Evolutionary conservation across 306 rosid genomes (phyloP).

Genomic region (Ceratonia siliqua): DNA sequence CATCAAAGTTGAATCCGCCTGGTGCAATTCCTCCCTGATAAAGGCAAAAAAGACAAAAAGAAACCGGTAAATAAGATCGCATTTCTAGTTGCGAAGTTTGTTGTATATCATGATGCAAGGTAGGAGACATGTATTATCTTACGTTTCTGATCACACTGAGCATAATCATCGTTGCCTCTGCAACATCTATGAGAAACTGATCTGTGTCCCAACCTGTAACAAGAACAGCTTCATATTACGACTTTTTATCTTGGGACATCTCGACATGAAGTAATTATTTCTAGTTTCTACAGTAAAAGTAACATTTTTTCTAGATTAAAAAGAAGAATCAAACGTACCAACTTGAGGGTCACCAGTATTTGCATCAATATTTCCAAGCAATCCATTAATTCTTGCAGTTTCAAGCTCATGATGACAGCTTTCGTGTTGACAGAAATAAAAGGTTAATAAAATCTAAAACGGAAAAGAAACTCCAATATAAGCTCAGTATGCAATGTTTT

Average conservation of each 20-base stretch:
- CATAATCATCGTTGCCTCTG: constrained; percentile 89
- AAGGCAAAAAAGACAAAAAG: background rate
- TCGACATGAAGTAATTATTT: background rate
- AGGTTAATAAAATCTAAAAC: constrained; percentile 24
- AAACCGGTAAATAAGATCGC: constrained; percentile 6
- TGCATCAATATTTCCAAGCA: constrained; percentile 90
- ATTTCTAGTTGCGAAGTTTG: background rate
- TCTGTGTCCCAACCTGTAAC: constrained; percentile 94
- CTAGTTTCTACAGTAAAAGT: background rate
- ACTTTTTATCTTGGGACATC: constrained; percentile 1
- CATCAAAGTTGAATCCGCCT: constrained; percentile 98
- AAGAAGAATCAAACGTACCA: constrained; percentile 51
- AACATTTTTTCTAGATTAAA: background rate
- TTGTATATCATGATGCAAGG: constrained; percentile 3
- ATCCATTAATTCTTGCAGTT: constrained; percentile 89
- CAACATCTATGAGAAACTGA: constrained; percentile 87
- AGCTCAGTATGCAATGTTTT: too few species aligned
- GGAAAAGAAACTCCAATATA: too few species aligned
- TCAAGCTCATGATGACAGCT: constrained; percentile 98
- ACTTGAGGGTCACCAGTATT: constrained; percentile 97
- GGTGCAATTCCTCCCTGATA: constrained; percentile 88
- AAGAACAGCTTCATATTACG: constrained; percentile 28
- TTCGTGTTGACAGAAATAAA: constrained; percentile 5
- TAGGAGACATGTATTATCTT: constrained; percentile 28
- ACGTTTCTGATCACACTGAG: constrained; percentile 80